phyloP scores from a whole-genome alignment of 768 basidiomycete genomes.

The Phylloporus rhodoxanthus region DNA sequence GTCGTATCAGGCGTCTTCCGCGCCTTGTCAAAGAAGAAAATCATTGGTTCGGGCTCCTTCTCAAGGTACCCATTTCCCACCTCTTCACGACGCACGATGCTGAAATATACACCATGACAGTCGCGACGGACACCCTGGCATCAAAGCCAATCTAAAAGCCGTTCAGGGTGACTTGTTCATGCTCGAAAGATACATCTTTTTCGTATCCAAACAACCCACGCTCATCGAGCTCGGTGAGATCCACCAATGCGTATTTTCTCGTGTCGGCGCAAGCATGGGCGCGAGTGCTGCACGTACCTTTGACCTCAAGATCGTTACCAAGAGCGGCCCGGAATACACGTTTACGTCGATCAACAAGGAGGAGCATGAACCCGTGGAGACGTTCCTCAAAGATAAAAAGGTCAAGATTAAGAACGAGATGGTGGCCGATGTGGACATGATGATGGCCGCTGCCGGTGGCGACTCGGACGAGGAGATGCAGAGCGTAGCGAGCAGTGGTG shows the following conservation, averaged over 20 bases:
- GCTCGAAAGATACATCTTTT: conserved; percentile 96
- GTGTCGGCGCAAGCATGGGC: conserved; percentile 81
- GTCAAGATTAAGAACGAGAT: conserved; percentile 94
- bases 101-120: conserved; percentile 34
- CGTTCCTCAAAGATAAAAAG: conserved; percentile 86
- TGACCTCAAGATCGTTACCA: conserved; percentile 85
- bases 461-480: conserved; percentile 82
- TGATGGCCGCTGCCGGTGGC: conserved; percentile 57
- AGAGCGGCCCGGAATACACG: conserved; percentile 76
- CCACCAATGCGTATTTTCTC: conserved; percentile 86
- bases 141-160: conserved; percentile 97
- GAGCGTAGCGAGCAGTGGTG: conserved; percentile 68
- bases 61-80: conserved; percentile 52
- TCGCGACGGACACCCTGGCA: conserved; percentile 85
- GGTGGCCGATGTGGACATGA: conserved; percentile 78
- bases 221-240: conserved; percentile 89
- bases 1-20: conserved; percentile 94
- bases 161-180: conserved; percentile 95
- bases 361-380: conserved; percentile 81
- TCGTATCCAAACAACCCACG: conserved; percentile 92
- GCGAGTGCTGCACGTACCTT: conserved; percentile 86
- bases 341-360: conserved; percentile 96
- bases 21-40: conserved; percentile 84
- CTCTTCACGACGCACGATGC: background rate
- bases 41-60: conserved; percentile 81